Base-by-base conservation (phyloP, 176 grass and related monocot genomes). In the Hyparrhenia diplandra region DNA sequence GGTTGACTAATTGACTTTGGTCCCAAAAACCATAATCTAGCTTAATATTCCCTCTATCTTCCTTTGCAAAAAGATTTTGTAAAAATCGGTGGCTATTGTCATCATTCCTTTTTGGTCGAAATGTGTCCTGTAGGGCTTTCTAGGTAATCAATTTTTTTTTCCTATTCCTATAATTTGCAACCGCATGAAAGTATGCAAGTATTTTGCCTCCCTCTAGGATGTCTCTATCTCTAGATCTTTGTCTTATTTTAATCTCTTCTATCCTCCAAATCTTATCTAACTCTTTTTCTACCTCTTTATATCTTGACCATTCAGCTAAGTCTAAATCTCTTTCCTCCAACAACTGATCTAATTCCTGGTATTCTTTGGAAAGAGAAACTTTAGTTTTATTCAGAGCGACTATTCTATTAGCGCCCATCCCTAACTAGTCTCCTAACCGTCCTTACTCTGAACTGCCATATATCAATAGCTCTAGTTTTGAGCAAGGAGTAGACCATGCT, bases 291-390 rank as follows among this genome's bases (percentile, higher is more conserved):
- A 23, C 4, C 2, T 1, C 41, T 43, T 11, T 13, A 13, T 43
- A 13, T 1, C 9, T 9, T 13, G 2, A 1, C 2, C 1, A 13
- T 0, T 12, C 41, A 0, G 1, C 1, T 1, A 0, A 1, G 9
- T 39, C 8, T 1, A 39, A 9, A 2, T 39, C 8, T 9, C 37
- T 39, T 5, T 8, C 6, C 37, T 41, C 40, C 1, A 6, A 7
- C 1, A 41, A n/a, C n/a, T n/a, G n/a, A n/a, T n/a, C n/a, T n/a
- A n/a, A n/a, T n/a, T n/a, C n/a, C n/a, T n/a, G n/a, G n/a, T n/a
- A n/a, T n/a, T n/a, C 42, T 10, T 13, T 2, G 0, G 42, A 3
- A 1, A 46, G 13, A 10, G 1, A 5, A 1, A 1, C 3, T 16
- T 46, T 14, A 4, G 13, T 46, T 3, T 46, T 46, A 1, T 46